Conservation (phyloP, 768 basidiomycete species). For the Boletus edulis region DNA sequence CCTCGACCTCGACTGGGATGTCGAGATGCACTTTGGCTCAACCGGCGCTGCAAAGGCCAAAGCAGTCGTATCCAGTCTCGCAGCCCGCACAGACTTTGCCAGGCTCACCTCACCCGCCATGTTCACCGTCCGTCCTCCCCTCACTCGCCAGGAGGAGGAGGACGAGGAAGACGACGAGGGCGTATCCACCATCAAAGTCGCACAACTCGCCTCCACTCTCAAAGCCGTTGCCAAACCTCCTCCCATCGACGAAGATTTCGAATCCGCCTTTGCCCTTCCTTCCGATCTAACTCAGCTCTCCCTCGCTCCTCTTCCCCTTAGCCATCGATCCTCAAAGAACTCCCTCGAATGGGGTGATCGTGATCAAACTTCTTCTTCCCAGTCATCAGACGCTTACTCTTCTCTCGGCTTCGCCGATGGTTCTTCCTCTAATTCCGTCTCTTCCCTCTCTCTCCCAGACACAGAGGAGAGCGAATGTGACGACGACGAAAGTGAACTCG, state of each 20-base stretch:
- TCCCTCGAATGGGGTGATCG: slow-evolving; percentile 86
- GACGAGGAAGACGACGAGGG: slow-evolving; percentile 79
- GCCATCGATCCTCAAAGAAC: slow-evolving; percentile 76
- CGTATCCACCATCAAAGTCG: slow-evolving; percentile 79
- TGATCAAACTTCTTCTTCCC: slow-evolving; percentile 78
- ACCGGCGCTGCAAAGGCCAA: slow-evolving; percentile 51
- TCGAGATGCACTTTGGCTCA: slow-evolving; percentile 66
- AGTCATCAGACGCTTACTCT: slow-evolving; percentile 87
- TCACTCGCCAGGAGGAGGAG: slow-evolving; percentile 43
- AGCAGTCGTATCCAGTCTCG: slow-evolving; percentile 37
- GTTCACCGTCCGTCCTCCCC: slow-evolving; percentile 65
- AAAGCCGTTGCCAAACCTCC: slow-evolving; percentile 35
- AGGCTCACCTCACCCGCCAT: slow-evolving; percentile 21
- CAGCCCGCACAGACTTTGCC: slow-evolving; percentile 41
- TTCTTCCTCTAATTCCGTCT: slow-evolving; percentile 70
- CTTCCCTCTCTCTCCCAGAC: slow-evolving; percentile 61
- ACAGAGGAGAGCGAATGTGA: slow-evolving; percentile 69
- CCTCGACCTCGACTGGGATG: slow-evolving; percentile 64
- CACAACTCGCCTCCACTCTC: slow-evolving; percentile 41
- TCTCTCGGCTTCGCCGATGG: slow-evolving; percentile 72
- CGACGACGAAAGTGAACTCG: slow-evolving; percentile 72
- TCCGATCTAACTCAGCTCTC: slow-evolving; percentile 79
- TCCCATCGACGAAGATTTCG: slow-evolving; percentile 69
- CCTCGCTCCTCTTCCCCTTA: slow-evolving; percentile 72
- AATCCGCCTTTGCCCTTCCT: slow-evolving; percentile 79